Evolutionary conservation across 2,329 filamentous ascomycete genomes (phyloP).

Genomic region (Sporothrix variecibatus): DNA sequence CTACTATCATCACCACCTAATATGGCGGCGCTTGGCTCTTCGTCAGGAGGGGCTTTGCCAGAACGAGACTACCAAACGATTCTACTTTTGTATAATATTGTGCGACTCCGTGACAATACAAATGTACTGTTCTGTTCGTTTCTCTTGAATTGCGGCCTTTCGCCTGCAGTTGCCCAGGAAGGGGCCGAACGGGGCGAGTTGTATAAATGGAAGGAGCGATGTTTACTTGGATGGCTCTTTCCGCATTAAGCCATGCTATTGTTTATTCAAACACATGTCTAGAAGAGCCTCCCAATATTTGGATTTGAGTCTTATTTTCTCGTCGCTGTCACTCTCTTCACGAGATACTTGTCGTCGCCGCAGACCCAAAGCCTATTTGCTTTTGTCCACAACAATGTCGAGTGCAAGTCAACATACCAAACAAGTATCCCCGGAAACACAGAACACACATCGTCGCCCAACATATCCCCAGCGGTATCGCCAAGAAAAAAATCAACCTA

Average conservation of each 20-base stretch:
- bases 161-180: not conserved
- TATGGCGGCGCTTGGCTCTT: not conserved
- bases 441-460: not conserved
- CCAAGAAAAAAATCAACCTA: not conserved
- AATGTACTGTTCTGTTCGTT: not conserved
- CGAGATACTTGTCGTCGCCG: not conserved
- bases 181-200: not conserved
- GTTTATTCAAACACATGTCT: not conserved
- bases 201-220: conserved; percentile 7
- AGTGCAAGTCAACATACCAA: not conserved
- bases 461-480: not conserved
- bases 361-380: not conserved
- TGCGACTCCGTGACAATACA: no score
- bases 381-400: not conserved
- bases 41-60: not conserved
- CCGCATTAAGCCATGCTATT: not conserved
- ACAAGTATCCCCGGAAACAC: not conserved
- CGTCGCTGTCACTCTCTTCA: not conserved
- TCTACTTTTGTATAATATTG: not conserved
- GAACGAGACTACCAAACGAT: not conserved
- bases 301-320: not conserved
- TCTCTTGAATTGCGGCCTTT: not conserved
- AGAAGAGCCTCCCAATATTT: not conserved
- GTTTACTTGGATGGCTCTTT: not conserved
- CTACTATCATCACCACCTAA: not conserved